Conservation (phyloP, 2,329 filamentous ascomycete species). For the Xylaria sp. region DNA sequence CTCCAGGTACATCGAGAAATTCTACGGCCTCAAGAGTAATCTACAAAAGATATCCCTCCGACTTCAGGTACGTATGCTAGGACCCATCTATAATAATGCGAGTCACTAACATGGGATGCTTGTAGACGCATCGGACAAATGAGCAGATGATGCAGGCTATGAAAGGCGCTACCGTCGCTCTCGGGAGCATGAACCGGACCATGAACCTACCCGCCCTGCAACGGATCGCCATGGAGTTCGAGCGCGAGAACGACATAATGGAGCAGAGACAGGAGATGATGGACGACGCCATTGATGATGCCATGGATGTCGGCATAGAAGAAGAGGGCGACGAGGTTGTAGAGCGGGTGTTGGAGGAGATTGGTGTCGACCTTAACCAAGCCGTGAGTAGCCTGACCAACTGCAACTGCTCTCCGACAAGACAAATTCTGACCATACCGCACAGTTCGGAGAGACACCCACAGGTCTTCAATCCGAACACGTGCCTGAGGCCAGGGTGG, state of each 20-base stretch:
- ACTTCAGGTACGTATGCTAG: slow-evolving; percentile 75
- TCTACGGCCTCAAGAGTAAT: slow-evolving; percentile 98
- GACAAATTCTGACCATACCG: slow-evolving; percentile 44
- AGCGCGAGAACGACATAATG: slow-evolving; percentile 99
- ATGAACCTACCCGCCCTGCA: slow-evolving; percentile 98
- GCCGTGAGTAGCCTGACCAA: slow-evolving; percentile 70
- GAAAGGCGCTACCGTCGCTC: slow-evolving; percentile 93
- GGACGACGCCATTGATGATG: slow-evolving; percentile 98
- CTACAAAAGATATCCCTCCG: slow-evolving; percentile 94
- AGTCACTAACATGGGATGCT: slow-evolving; percentile 17
- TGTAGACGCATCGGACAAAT: slow-evolving; percentile 93
- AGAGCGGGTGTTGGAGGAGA: slow-evolving; percentile 95
- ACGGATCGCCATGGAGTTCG: slow-evolving; percentile 98
- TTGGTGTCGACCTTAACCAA: slow-evolving; percentile 92
- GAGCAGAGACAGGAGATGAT: slow-evolving; percentile 99
- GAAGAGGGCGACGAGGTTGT: slow-evolving; percentile 98
- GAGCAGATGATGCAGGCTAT: slow-evolving; percentile 99
- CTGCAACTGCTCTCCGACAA: slow-evolving; percentile 19
- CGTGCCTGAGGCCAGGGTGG: slow-evolving; percentile 80
- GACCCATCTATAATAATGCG: slow-evolving; percentile 37
- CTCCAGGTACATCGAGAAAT: slow-evolving; percentile 91
- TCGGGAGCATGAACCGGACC: slow-evolving; percentile 96
- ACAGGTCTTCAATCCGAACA: slow-evolving; percentile 80
- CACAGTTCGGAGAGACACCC: slow-evolving; percentile 90
- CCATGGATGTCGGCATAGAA: slow-evolving; percentile 88